A percentile compares a stretch with the other conserved stretches of the same genome.
phyloP scores from a whole-genome alignment of 176 grass and related monocot species.

The Sorghum bicolor region DNA sequence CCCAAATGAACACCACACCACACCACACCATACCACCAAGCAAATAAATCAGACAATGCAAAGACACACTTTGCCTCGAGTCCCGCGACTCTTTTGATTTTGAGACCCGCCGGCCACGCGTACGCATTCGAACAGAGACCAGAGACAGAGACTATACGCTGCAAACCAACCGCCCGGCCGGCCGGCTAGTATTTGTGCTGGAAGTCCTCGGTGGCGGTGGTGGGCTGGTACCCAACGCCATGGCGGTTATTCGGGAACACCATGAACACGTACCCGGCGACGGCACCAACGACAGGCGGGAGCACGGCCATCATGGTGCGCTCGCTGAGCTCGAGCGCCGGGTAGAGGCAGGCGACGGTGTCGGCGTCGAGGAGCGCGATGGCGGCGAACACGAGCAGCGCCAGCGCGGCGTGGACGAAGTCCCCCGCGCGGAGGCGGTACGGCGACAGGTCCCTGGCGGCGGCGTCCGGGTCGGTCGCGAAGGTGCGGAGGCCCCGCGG shows the following conservation, averaged over 20 bases:
- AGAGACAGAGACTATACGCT: too few relatives aligned
- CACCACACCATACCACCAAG: too few relatives aligned
- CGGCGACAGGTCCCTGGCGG: slow-evolving; percentile 37
- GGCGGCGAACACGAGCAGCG: slow-evolving; percentile 63
- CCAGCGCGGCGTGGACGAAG: slow-evolving; percentile 59
- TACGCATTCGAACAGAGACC: too few relatives aligned
- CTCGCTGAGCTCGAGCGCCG: slow-evolving; percentile 47
- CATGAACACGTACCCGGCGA: slow-evolving; percentile 61
- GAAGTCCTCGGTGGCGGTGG: slow-evolving; percentile 31
- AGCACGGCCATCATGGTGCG: slow-evolving; percentile 56
- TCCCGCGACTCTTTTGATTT: too few relatives aligned
- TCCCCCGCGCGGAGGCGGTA: slow-evolving; percentile 56
- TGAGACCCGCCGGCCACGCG: too few relatives aligned
- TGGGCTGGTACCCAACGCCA: slow-evolving; percentile 65
- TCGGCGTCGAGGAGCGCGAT: slow-evolving; percentile 60
- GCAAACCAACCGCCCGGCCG: too few relatives aligned
- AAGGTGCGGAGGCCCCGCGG: slow-evolving; percentile 50
- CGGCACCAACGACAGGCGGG: slow-evolving; percentile 53
- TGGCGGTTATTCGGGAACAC: slow-evolving; percentile 66
- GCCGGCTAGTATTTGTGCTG: slow-evolving; percentile 25
- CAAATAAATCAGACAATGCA: too few relatives aligned
- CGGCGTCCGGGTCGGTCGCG: slow-evolving; percentile 37
- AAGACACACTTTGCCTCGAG: too few relatives aligned
- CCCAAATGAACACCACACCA: too few relatives aligned
- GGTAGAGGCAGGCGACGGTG: slow-evolving; percentile 59